These are phyloP conservation scores for Heritiera fomes DNA, from an alignment of 345 rosid genomes.

Conservation along the genomic window DNA sequence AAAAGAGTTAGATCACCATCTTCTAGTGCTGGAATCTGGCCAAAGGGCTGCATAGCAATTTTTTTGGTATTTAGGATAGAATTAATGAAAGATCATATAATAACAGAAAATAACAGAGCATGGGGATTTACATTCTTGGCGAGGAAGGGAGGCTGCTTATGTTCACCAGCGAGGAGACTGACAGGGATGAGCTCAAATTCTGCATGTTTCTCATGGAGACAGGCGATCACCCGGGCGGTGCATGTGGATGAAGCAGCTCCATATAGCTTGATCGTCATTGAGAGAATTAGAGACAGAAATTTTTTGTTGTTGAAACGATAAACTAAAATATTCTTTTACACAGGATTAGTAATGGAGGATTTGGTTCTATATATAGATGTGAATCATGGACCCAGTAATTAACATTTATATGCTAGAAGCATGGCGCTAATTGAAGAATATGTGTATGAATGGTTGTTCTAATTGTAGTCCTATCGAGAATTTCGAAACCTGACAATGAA, in stretches of 20 bases:
- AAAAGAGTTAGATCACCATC: conserved; percentile 75
- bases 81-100: not conserved
- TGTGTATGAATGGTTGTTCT: not conserved
- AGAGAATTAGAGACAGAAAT: not conserved
- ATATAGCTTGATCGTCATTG: conserved; percentile 56
- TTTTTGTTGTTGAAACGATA: not conserved
- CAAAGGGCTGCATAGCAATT: conserved; percentile 66
- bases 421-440: not conserved
- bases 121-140: conserved; percentile 52
- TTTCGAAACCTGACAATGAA: too few relatives aligned
- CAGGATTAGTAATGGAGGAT: not conserved
- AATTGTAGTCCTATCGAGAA: too few relatives aligned
- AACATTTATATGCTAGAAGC: not conserved
- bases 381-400: not conserved
- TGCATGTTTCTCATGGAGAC: conserved; percentile 60
- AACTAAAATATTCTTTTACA: not conserved
- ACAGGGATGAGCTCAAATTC: conserved; percentile 72
- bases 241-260: conserved; percentile 63
- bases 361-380: conserved; percentile 5
- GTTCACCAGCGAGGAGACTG: conserved; percentile 57
- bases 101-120: not conserved
- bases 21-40: conserved; percentile 79
- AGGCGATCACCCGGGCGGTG: conserved; percentile 59
- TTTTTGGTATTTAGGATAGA: not conserved
- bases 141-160: conserved; percentile 58